Evolutionary conservation across 805 yeast species (phyloP), one percentile per base, ranked within the genome.

Genomic region (Cyberlindnera maritima): DNA sequence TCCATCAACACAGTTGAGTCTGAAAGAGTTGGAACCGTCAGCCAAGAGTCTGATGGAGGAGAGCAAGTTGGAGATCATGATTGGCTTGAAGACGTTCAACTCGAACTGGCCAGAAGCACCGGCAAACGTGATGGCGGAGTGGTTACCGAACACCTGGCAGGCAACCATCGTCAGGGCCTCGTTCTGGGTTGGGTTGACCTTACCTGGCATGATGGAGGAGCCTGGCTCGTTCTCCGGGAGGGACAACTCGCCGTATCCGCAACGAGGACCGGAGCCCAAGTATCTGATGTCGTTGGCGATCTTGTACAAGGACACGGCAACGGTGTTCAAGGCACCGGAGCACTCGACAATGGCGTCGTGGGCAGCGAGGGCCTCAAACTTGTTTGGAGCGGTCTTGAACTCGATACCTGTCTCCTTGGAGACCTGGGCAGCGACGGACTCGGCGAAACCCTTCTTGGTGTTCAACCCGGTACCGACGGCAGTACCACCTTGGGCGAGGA

Each of bases 81-180:
- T 89, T 43, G 99, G 99, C 79, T 94, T 94, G 85, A 89, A 94
- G 37, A 91, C 99, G 70, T 94, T 94, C 69, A 94, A 82, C 77
- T 94, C 99, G 61, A 94, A 94, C 76, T 94, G 99, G 61, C 99
- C 99, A 34, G 96, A 88, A 33, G 99, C 97, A 65, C 99, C 99
- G 37, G 97, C 96, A 66, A 88, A 89, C 31, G 98, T 91, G 72
- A 94, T 88, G 55, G 97, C 81, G 38, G 96, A 72, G 72, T 94
- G 84, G 83, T 94, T 94, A 69, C 99, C 99, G 67, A 94, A 89
- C 23, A 94, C 97, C 77, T 94, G 99, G 54, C 94, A 81, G 67
- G 96, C 90, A 52, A 92, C 97, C 96, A 94, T 95, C 55, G 98
- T 94, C 68, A 94, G 75, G 46, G 99, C 99, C 79, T 94, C 99